Base-by-base conservation (phyloP, 2,329 filamentous ascomycete species). In the Monilinia polystroma region DNA sequence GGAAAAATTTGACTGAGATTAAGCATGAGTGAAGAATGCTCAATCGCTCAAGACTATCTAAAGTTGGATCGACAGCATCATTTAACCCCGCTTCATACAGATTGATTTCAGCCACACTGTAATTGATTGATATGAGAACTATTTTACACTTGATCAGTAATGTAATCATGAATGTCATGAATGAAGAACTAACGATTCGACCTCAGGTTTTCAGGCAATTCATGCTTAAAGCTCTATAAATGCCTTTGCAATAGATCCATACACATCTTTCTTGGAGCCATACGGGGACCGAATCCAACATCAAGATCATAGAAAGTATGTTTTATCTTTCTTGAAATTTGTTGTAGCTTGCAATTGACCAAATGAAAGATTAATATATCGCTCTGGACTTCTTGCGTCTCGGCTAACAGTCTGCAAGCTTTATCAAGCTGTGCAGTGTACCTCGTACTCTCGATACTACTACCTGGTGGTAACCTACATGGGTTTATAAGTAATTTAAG, bases 311-410 rank as follows among this genome's bases (percentile, higher is more conserved):
- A 59, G 57, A 70, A 67, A 20, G 57, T 64, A 16, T 51, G 51
- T 35, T 66, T 69, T 8, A 58, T 54, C 35, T 70, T 67, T 16
- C 64, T 41, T 4, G 69, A 38, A 43, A 75, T 66, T 53, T 70
- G 70, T 51, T 73, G 67, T 8, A 70, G 68, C 55, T 71, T 70
- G n/a, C n/a, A n/a, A n/a, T n/a, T n/a, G 10, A 70, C 67, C 23
- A 73, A 32, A 20, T 70, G 72, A 54, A 69, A 68, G 51, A 75
- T 70, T n/a, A 75, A 54, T 5, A 64, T 20, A 60, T 74, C 73
- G 16, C 69, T 72, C 38, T 72, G 68, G 4, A 71, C 71, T 68
- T 72, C 72, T 64, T 64, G 69, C 38, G 67, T 41, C 23, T 70
- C 43, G 3, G 58, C 47, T 2, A 68, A 38, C 6, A 49, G 59